phyloP scores from a whole-genome alignment of 2,329 filamentous ascomycete genomes.

The Aureobasidium sp. region DNA sequence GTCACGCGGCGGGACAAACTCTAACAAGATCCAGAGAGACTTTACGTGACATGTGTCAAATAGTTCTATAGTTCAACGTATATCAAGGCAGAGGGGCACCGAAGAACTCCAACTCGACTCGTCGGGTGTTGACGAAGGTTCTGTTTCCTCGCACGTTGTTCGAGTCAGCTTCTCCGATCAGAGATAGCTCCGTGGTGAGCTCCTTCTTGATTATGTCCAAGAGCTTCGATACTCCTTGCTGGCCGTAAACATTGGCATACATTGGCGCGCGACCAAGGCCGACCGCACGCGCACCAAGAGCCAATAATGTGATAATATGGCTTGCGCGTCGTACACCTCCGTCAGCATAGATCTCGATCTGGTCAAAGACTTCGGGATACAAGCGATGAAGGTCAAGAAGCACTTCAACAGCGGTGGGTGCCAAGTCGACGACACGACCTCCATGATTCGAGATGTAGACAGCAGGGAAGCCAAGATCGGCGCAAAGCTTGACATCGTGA shows the following conservation, averaged over 20 bases:
- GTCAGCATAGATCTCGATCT: constrained; percentile 36
- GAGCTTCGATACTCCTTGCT: constrained; percentile 53
- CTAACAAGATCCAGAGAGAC: too few species aligned
- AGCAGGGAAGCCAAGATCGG: constrained; percentile 32
- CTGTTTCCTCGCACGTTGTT: constrained; percentile 19
- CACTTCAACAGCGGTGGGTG: constrained; percentile 64
- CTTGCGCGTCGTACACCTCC: constrained; percentile 35
- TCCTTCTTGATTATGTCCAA: constrained; percentile 47
- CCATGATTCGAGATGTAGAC: constrained; percentile 39
- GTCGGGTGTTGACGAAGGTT: constrained; percentile 22
- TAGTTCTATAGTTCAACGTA: not conserved
- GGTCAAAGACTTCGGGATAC: constrained; percentile 33
- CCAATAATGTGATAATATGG: constrained; percentile 33
- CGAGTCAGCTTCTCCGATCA: constrained; percentile 19
- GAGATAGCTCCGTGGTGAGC: constrained; percentile 28
- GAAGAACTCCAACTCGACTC: constrained; percentile 20
- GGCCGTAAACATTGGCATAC: constrained; percentile 51
- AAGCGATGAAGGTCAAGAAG: constrained; percentile 66
- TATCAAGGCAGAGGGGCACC: constrained; percentile 15
- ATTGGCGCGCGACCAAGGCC: constrained; percentile 46
- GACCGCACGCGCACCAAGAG: constrained; percentile 34
- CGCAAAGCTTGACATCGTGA: constrained; percentile 32
- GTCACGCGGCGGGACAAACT: too few species aligned
- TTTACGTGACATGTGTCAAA: too few species aligned
- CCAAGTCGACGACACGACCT: constrained; percentile 37